Percentiles rank a stretch among this genome's conserved stretches.
Evolutionary conservation across 805 yeast species (phyloP).

Genomic region (Starmerella apis): DNA sequence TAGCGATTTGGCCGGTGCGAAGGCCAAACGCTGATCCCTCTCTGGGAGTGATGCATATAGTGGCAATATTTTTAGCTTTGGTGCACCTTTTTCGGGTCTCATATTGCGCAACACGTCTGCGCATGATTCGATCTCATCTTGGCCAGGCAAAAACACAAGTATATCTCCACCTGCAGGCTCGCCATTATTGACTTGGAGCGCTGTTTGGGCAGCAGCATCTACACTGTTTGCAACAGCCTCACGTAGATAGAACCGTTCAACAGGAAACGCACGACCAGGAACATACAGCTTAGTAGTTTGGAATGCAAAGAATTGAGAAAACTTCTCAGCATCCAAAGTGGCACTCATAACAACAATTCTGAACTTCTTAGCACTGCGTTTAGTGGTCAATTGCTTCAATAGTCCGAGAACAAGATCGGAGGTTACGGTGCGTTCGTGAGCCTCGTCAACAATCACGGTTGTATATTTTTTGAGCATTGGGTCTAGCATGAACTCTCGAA

Average conservation of each 20-base stretch:
- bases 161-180: constrained; percentile 77
- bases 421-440: constrained; percentile 89
- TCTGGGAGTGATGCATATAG: constrained; percentile 92
- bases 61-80: constrained; percentile 66
- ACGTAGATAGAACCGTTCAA: constrained; percentile 55
- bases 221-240: constrained; percentile 71
- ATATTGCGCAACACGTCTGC: constrained; percentile 44
- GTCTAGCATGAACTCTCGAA: constrained; percentile 81
- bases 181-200: constrained; percentile 64
- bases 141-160: constrained; percentile 89
- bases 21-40: constrained; percentile 68
- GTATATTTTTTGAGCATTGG: constrained; percentile 52
- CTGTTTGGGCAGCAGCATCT: constrained; percentile 62
- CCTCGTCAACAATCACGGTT: constrained; percentile 83
- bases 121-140: constrained; percentile 89
- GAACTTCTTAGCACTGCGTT: constrained; percentile 44
- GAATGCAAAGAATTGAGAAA: constrained; percentile 58
- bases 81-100: constrained; percentile 61
- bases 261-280: constrained; percentile 84
- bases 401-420: constrained; percentile 88
- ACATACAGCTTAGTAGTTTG: constrained; percentile 64
- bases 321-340: constrained; percentile 81
- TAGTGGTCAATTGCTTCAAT: constrained; percentile 52
- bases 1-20: constrained; percentile 50
- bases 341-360: constrained; percentile 89